These are phyloP conservation scores for Leishmania aethiopica DNA, from an alignment of 208 protist genomes.

Conservation along the genomic window DNA sequence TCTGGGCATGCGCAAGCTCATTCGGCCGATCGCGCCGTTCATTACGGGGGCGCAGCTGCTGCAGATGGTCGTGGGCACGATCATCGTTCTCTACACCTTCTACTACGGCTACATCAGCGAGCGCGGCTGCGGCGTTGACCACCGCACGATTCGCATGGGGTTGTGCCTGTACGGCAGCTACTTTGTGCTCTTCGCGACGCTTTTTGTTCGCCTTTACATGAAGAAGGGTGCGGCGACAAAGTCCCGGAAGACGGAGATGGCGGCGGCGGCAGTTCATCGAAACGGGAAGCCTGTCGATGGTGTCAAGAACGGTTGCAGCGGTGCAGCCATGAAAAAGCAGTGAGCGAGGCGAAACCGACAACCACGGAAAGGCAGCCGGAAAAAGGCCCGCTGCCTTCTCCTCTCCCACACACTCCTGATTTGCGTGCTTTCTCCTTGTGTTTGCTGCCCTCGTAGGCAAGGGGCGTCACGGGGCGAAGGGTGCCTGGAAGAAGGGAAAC, in stretches of 20 bases:
- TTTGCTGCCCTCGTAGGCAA: not conserved
- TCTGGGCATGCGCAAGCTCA: slow-evolving; percentile 43
- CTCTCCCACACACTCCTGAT: not conserved
- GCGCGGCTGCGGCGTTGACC: slow-evolving; percentile 47
- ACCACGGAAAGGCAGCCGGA: not conserved
- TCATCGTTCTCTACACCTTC: slow-evolving; percentile 57
- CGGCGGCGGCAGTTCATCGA: not conserved
- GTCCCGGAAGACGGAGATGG: not conserved
- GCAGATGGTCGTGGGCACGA: slow-evolving; percentile 93
- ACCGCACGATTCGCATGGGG: slow-evolving; percentile 53
- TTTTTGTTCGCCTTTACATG: slow-evolving; percentile 63
- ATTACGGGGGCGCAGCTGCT: slow-evolving; percentile 86
- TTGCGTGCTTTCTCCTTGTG: not conserved
- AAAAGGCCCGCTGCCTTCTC: not conserved
- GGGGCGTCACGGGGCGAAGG: not conserved
- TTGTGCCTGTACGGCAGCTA: slow-evolving; percentile 91
- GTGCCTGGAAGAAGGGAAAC: not conserved
- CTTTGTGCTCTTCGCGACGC: slow-evolving; percentile 80
- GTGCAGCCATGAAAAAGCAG: slow-evolving; percentile 8
- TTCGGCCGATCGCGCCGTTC: slow-evolving; percentile 81
- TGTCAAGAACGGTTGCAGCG: slow-evolving; percentile 1
- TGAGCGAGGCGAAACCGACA: not conserved
- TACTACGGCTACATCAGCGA: slow-evolving; percentile 40
- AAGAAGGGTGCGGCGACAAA: slow-evolving; percentile 22
- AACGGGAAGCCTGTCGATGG: not conserved